Conservation (phyloP, 352 stramenopile species). For the Phytophthora sansomeana region DNA sequence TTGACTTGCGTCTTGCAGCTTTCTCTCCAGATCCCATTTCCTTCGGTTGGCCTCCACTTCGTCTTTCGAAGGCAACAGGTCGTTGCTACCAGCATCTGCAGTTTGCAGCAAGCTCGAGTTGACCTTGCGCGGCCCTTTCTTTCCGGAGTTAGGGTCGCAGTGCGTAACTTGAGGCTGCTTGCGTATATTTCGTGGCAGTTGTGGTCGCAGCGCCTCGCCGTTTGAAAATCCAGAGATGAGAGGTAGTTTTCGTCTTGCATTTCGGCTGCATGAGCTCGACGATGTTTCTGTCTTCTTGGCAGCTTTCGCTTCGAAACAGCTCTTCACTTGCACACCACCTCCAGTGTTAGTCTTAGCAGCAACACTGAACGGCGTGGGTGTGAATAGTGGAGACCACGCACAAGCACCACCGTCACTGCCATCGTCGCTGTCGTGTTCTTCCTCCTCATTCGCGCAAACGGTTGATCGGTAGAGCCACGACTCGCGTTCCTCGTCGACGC, state of each 20-base stretch:
- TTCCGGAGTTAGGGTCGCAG: not conserved
- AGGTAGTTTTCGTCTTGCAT: conserved; percentile 29
- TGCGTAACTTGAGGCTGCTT: conserved; percentile 9
- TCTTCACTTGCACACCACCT: not conserved
- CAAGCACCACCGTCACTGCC: conserved; percentile 24
- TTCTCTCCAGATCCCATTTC: conserved; percentile 40
- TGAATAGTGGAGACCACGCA: conserved; percentile 33
- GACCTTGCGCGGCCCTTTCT: conserved; percentile 1
- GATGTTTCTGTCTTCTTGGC: not conserved
- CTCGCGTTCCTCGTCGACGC: conserved; percentile 36
- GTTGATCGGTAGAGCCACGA: conserved; percentile 69
- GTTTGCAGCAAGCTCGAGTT: not conserved
- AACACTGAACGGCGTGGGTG: conserved; percentile 21
- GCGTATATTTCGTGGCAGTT: conserved; percentile 25
- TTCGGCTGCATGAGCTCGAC: not conserved
- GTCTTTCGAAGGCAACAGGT: conserved; percentile 11
- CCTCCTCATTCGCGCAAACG: conserved; percentile 44
- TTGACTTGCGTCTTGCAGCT: conserved; percentile 23
- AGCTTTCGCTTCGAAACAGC: not conserved
- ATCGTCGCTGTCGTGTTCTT: conserved; percentile 39
- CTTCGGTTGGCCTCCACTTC: conserved; percentile 29
- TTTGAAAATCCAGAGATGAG: conserved; percentile 40
- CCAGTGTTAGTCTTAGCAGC: not conserved
- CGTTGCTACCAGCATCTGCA: not conserved
- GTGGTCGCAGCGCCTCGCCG: conserved; percentile 28